Evolutionary conservation across 1,139 yeast genomes (phyloP).

Genomic region (Pichia sp.): DNA sequence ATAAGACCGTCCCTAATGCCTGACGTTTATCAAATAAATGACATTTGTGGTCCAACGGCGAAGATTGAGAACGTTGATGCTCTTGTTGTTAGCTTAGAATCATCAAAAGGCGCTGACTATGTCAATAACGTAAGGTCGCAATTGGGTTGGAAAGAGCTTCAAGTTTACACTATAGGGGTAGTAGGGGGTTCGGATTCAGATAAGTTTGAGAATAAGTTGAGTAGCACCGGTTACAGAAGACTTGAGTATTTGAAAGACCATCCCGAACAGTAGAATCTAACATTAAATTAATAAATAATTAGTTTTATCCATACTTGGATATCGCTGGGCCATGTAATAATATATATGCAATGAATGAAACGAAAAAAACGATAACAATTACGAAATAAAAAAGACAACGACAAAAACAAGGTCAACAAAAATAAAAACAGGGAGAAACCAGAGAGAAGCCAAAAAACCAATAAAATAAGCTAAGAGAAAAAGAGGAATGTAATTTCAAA

Average conservation of each 20-base stretch:
- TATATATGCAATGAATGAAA: not conserved
- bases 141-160: constrained; percentile 51
- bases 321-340: not conserved
- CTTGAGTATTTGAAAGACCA: constrained; percentile 23
- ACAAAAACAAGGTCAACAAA: not conserved
- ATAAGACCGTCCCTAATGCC: constrained; percentile 41
- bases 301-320: not conserved
- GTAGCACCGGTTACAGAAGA: constrained; percentile 63
- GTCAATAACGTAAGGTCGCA: constrained; percentile 63
- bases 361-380: not conserved
- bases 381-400: not conserved
- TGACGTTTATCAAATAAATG: constrained; percentile 60
- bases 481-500: not conserved
- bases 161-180: constrained; percentile 61
- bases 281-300: not conserved
- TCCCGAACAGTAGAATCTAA: not conserved
- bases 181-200: constrained; percentile 59
- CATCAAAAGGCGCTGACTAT: constrained; percentile 66
- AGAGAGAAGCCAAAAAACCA: not conserved
- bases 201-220: constrained; percentile 64
- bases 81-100: constrained; percentile 76
- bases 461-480: not conserved
- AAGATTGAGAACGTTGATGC: constrained; percentile 70
- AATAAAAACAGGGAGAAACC: not conserved
- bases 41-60: constrained; percentile 94